Percentiles rank a stretch among this genome's conserved stretches.
phyloP scores from a whole-genome alignment of 768 basidiomycete species.

The Lentinula guzmanii region DNA sequence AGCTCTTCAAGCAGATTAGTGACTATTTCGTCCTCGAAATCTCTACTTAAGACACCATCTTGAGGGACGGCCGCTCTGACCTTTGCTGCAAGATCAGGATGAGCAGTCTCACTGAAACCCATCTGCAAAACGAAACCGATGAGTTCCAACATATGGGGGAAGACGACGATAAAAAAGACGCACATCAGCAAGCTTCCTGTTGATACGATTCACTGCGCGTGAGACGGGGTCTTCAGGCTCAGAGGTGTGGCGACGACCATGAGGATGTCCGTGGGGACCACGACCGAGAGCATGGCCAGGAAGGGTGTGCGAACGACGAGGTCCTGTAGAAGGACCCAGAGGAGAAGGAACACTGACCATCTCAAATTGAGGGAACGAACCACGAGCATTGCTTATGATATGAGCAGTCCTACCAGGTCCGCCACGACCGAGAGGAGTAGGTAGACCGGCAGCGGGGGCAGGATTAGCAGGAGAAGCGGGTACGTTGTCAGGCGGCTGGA shows the following conservation, averaged over 20 bases:
- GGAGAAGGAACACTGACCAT: constrained; percentile 38
- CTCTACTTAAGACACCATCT: constrained; percentile 39
- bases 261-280: constrained; percentile 15
- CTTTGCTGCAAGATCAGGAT: constrained; percentile 45
- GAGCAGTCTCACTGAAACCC: constrained; percentile 61
- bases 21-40: constrained; percentile 60
- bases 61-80: constrained; percentile 45
- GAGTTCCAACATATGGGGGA: not conserved
- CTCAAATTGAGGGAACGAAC: constrained; percentile 57
- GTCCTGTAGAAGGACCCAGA: constrained; percentile 11
- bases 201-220: constrained; percentile 45
- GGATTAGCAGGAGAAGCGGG: constrained; percentile 3
- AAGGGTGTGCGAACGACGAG: constrained; percentile 39
- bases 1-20: constrained; percentile 57
- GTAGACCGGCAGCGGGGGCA: constrained; percentile 8
- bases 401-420: constrained; percentile 15
- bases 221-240: constrained; percentile 21
- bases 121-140: constrained; percentile 36
- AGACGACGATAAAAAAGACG: constrained; percentile 18
- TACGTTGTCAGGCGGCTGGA: not conserved
- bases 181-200: constrained; percentile 59
- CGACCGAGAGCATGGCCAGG: constrained; percentile 25
- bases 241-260: constrained; percentile 5
- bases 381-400: constrained; percentile 58
- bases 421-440: constrained; percentile 5